These are phyloP conservation scores for Leccinum longicurvipes DNA, from an alignment of 768 basidiomycete genomes.

Conservation along the genomic window DNA sequence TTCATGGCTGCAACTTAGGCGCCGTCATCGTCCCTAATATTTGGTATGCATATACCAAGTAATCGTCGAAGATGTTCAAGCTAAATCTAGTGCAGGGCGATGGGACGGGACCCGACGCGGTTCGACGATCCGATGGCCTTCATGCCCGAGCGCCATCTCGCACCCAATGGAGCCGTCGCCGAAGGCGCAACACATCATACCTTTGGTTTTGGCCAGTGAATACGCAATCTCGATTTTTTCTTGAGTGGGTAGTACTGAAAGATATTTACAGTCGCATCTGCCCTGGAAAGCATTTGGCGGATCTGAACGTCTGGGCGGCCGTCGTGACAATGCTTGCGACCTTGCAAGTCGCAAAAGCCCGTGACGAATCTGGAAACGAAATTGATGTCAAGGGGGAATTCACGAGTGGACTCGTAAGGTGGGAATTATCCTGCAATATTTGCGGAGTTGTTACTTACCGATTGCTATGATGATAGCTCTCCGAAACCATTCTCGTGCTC, in stretches of 20 bases:
- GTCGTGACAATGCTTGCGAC: conserved; percentile 32
- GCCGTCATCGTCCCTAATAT: conserved; percentile 21
- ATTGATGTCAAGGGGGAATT: conserved; percentile 26
- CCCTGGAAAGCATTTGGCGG: conserved; percentile 34
- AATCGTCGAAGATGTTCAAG: neutral
- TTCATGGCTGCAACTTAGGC: conserved; percentile 4
- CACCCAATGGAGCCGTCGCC: conserved; percentile 10
- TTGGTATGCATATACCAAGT: conserved; percentile 13
- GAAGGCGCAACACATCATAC: neutral
- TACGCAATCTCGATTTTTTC: neutral
- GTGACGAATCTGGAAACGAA: conserved; percentile 30
- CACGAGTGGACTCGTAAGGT: conserved; percentile 21
- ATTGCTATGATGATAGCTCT: neutral
- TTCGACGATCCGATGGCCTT: conserved; percentile 54
- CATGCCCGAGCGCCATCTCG: conserved; percentile 54
- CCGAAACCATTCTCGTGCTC: conserved; percentile 27
- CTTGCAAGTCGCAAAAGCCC: conserved; percentile 23
- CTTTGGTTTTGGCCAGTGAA: conserved; percentile 30
- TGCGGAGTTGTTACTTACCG: neutral
- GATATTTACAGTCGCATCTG: conserved; percentile 26
- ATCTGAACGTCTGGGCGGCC: conserved; percentile 30
- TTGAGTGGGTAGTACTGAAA: neutral
- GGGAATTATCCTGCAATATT: neutral
- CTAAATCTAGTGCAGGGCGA: conserved; percentile 34
- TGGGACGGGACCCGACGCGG: conserved; percentile 46